Base-by-base conservation (phyloP, 2,329 filamentous ascomycete species). In the Arachnopeziza araneosa region DNA sequence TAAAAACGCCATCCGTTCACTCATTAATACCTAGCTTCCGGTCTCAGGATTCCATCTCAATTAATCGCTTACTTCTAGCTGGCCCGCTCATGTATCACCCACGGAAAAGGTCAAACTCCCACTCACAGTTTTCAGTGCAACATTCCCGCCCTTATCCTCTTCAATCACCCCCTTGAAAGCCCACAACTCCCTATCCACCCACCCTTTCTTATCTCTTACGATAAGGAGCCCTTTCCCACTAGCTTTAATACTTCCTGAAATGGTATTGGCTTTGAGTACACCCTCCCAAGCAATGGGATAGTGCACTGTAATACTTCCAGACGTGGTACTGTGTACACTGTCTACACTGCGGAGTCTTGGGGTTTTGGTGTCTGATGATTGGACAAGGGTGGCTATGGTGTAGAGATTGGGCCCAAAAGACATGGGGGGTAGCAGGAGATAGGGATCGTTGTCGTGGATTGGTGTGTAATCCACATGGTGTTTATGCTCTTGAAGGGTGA, bases 231-330 rank as follows among this genome's bases (percentile, higher is more conserved):
- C 68, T 17, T 66, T 53, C 1, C 69, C 70, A 6, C 48, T 59
- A 4, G 64, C 52, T 2, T 49, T 17, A 24, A 71, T 67, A 54
- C 57, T 63, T 24, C 68, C 69, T 1, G 66, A 68, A 1, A 70
- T 52, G 2, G 62, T 63, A 52, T 66, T 67, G 1, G 60, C 66
- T 50, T 66, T 54, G 1, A 72, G 54, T 1, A 56, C 62, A 1
- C 70, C 70, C 49, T 67, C 66, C 69, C 69, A 72, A 1, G 54
- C 53, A 1, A n/a, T 23, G 9, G 70, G 67, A 53, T 70, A 71
- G n/a, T 59, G n/a, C 1, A 69, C 53, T 1, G 59, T 44, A 3
- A 70, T 53, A n/a, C 17, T 56, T 1, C 57, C 65, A 0, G 68
- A 66, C 10, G 56, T 69, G 8, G 62, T 63, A 19, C 55, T 54